Conservation (phyloP, 2,329 filamentous ascomycete genomes). For the Amphichorda felina region DNA sequence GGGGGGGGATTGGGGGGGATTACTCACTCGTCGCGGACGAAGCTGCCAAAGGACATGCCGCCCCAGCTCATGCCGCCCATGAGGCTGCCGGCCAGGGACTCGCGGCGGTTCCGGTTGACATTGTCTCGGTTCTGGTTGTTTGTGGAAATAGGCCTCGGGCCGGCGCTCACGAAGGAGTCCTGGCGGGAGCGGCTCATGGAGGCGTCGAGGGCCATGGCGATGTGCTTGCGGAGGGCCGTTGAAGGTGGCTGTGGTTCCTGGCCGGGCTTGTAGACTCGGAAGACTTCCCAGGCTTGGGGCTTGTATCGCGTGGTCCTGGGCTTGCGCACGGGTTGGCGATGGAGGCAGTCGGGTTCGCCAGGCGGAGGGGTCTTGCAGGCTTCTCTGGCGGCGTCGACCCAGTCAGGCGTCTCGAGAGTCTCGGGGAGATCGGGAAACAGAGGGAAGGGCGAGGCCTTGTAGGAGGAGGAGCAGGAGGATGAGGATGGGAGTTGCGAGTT, state of each 20-base stretch:
- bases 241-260: background rate
- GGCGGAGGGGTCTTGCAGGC: background rate
- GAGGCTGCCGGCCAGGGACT: slow-evolving; percentile 51
- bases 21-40: slow-evolving; percentile 94
- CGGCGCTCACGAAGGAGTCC: slow-evolving; percentile 54
- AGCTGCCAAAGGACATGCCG: slow-evolving; percentile 89
- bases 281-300: background rate
- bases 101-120: slow-evolving; percentile 44
- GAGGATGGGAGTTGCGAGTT: background rate
- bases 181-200: slow-evolving; percentile 44
- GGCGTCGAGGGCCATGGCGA: slow-evolving; percentile 38
- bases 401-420: background rate
- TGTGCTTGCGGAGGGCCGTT: background rate
- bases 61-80: slow-evolving; percentile 91
- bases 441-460: background rate
- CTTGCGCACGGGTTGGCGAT: background rate
- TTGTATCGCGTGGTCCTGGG: background rate
- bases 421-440: background rate
- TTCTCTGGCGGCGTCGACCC: background rate
- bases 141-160: slow-evolving; percentile 55
- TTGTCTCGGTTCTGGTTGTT: slow-evolving; percentile 50
- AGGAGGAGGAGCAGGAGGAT: background rate
- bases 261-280: background rate
- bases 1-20: slow-evolving; percentile 8
- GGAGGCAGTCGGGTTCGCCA: background rate